Base-by-base conservation (phyloP, 352 stramenopile species). In the Globisporangium canariense region DNA sequence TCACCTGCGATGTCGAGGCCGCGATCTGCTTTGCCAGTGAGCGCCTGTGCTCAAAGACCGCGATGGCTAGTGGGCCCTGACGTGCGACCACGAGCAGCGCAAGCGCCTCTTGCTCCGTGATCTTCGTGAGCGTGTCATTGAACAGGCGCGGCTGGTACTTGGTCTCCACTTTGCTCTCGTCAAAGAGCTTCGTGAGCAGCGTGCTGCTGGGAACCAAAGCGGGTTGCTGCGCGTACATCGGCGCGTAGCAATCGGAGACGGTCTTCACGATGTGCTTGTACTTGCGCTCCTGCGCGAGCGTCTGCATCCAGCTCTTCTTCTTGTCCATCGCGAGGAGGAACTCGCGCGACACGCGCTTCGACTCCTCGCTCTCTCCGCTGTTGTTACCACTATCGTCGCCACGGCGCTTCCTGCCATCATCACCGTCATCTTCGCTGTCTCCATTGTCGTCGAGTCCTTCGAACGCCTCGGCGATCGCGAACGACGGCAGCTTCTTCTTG, bases 241-340 rank as follows among this genome's bases (percentile, higher is more conserved):
- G 81, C 22, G 74, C 75, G 70, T 91, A 91, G 63, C 79, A 89
- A 52, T 91, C 81, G 28, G 64, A 67, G 14, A 89, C 78, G 50
- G 67, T 69, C 55, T 86, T 79, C 45, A 89, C 54, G 30, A 91
- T 20, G 43, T 67, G 61, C 9, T 65, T 64, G 41, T 73, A 83
- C 32, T 76, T 60, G 22, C 76, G 68, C 55, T 76, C 60, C 22
- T 73, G 56, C 2, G 67, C 74, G 47, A 89, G 76, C 51, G 64
- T 63, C 62, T 78, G 71, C 77, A 90, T 83, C 79, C 79, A 90
- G 60, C 68, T 54, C 62, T 75, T 82, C 66, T 90, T 90, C 61
- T 82, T 79, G 56, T 85, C 79, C 78, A 90, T 78, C 4, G 70
- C 81, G n/a, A 65, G 58, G 10, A 76, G 68, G 25, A 90, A 81